Percentiles rank a stretch among this genome's conserved stretches.
phyloP scores from a whole-genome alignment of 495 filamentous ascomycete species.

The Penicillium salamii region DNA sequence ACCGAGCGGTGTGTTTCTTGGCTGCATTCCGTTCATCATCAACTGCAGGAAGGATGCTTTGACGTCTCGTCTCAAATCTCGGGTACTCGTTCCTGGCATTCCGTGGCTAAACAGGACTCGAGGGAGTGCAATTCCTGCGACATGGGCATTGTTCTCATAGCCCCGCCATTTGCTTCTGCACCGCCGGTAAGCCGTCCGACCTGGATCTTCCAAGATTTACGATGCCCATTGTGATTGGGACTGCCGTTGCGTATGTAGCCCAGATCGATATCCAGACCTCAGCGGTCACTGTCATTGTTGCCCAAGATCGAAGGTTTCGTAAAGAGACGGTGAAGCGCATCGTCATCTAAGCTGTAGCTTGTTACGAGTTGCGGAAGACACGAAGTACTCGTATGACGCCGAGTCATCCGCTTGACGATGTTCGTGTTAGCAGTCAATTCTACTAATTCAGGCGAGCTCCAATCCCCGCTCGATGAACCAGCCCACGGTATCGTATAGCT shows the following conservation, averaged over 20 bases:
- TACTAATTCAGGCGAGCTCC: background rate
- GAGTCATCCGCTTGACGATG: background rate
- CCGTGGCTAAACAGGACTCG: background rate
- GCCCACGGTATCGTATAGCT: background rate
- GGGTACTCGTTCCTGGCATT: constrained; percentile 6
- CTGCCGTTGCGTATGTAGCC: constrained; percentile 22
- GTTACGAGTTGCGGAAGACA: too few species aligned
- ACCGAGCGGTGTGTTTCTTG: constrained; percentile 28
- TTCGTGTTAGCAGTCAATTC: background rate
- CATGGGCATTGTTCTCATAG: constrained; percentile 5
- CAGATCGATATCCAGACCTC: constrained; percentile 26
- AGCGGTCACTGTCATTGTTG: constrained; percentile 16
- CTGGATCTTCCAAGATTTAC: constrained; percentile 7
- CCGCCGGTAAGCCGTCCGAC: constrained; percentile 20
- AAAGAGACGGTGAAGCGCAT: constrained; percentile 30
- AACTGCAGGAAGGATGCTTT: constrained; percentile 6
- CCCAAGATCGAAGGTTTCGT: constrained; percentile 7
- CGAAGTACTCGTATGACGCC: background rate
- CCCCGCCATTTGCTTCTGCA: constrained; percentile 23
- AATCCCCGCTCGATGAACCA: background rate
- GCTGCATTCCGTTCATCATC: constrained; percentile 13
- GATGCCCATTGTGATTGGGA: constrained; percentile 18
- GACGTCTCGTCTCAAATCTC: background rate
- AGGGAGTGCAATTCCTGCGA: background rate
- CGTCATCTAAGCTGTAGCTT: constrained; percentile 15